These are phyloP conservation scores for Apiospora malaysiana DNA, from an alignment of 2,329 filamentous ascomycete species.

Conservation along the genomic window DNA sequence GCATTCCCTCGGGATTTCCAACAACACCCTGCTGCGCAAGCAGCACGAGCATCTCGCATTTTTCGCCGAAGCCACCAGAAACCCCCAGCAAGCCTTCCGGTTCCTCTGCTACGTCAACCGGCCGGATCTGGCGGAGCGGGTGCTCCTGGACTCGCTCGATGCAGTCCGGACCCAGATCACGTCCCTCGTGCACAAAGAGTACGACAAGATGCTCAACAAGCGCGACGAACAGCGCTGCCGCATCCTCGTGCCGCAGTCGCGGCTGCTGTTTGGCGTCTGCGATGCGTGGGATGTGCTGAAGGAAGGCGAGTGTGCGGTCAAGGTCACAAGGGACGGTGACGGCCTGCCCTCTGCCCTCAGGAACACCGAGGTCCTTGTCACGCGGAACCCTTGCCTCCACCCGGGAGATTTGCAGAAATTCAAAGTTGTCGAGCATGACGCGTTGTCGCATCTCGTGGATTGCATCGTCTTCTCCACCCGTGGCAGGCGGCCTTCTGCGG, in stretches of 20 bases:
- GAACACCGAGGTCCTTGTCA: constrained; percentile 45
- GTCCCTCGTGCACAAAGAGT: constrained; percentile 41
- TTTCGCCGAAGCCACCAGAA: constrained; percentile 35
- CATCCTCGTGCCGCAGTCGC: constrained; percentile 44
- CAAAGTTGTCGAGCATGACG: constrained; percentile 37
- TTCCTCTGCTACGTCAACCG: constrained; percentile 43
- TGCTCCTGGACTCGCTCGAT: constrained; percentile 45
- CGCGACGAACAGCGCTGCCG: constrained; percentile 42
- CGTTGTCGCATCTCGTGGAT: constrained; percentile 45
- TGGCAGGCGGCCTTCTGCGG: constrained; percentile 44
- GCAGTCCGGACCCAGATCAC: constrained; percentile 35
- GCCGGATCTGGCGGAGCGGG: constrained; percentile 43
- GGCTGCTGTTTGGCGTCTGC: constrained; percentile 46
- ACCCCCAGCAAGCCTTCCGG: constrained; percentile 41
- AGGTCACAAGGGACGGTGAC: constrained; percentile 43
- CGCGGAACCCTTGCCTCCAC: constrained; percentile 46
- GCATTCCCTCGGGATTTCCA: constrained; percentile 42
- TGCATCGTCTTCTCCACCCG: constrained; percentile 48
- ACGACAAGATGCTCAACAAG: constrained; percentile 42
- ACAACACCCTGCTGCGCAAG: constrained; percentile 40
- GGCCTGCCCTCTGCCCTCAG: constrained; percentile 42
- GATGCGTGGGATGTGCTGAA: constrained; percentile 43
- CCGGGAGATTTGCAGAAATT: constrained; percentile 47
- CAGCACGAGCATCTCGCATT: constrained; percentile 44
- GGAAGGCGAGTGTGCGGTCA: constrained; percentile 46